A percentile compares a stretch with the other conserved stretches of the same genome.
Conservation (phyloP, 768 basidiomycete genomes). For the Trametes coccinea region DNA sequence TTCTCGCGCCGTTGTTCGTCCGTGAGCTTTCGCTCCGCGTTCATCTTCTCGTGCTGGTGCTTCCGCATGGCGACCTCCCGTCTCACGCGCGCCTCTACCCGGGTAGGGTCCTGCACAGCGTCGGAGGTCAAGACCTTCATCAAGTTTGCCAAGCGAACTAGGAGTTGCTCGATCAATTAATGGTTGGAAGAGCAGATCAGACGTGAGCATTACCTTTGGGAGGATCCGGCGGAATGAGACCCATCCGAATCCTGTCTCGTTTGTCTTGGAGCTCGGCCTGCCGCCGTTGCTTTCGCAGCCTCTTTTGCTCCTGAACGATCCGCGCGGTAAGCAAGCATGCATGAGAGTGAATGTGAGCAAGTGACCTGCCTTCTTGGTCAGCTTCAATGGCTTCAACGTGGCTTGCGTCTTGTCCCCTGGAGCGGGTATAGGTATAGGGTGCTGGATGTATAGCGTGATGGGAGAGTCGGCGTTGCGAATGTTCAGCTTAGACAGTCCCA, state of each 20-base stretch:
- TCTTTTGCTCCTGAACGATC: slow-evolving; percentile 78
- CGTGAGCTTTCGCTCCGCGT: slow-evolving; percentile 87
- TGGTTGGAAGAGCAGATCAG: background rate
- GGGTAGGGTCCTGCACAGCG: slow-evolving; percentile 95
- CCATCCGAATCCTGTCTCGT: slow-evolving; percentile 94
- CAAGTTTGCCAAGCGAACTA: slow-evolving; percentile 91
- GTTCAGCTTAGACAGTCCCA: slow-evolving; percentile 57
- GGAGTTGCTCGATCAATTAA: slow-evolving; percentile 8
- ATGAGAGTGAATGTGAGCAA: no score
- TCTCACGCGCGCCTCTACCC: slow-evolving; percentile 93
- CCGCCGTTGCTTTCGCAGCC: slow-evolving; percentile 88
- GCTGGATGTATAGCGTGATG: slow-evolving; percentile 90
- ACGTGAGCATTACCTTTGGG: slow-evolving; percentile 73
- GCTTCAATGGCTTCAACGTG: slow-evolving; percentile 80
- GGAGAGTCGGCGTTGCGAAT: slow-evolving; percentile 70
- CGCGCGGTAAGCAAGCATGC: background rate
- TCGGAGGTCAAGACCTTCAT: slow-evolving; percentile 98
- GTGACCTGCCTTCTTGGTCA: slow-evolving; percentile 78
- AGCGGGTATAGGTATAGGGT: slow-evolving; percentile 94
- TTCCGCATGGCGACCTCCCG: slow-evolving; percentile 91
- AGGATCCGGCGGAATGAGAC: slow-evolving; percentile 89
- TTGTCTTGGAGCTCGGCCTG: slow-evolving; percentile 92
- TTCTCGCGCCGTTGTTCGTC: slow-evolving; percentile 90
- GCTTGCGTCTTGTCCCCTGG: slow-evolving; percentile 83
- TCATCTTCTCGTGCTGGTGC: slow-evolving; percentile 91